Percentiles rank a stretch among this genome's conserved stretches.
Conservation (phyloP, 2,329 filamentous ascomycete species). For the Colletotrichum neosansevieriae region DNA sequence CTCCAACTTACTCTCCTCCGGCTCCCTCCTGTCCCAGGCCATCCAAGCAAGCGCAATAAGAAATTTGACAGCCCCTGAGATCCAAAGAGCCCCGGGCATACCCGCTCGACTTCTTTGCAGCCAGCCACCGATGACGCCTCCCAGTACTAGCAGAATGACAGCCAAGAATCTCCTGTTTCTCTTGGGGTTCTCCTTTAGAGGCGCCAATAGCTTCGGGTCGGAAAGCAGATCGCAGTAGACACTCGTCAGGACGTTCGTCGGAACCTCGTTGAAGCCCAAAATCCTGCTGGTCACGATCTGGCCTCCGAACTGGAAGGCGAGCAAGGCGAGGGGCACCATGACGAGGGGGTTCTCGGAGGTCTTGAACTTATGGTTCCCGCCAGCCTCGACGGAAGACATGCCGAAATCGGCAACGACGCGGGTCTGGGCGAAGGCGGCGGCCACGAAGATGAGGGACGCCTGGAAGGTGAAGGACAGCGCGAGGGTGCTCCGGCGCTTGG, state of each 20-base stretch:
- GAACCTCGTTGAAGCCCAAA: slow-evolving; percentile 65
- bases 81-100: slow-evolving; percentile 58
- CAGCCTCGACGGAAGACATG: slow-evolving; percentile 41
- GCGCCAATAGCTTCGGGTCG: slow-evolving; percentile 60
- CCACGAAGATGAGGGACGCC: slow-evolving; percentile 61
- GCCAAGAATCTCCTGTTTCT: slow-evolving; percentile 60
- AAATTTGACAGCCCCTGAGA: slow-evolving; percentile 59
- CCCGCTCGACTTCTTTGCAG: slow-evolving; percentile 56
- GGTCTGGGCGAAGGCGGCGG: slow-evolving; percentile 64
- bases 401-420: slow-evolving; percentile 59
- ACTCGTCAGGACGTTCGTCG: slow-evolving; percentile 67
- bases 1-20: slow-evolving; percentile 34
- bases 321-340: slow-evolving; percentile 58
- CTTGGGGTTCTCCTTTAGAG: slow-evolving; percentile 57
- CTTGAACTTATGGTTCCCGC: slow-evolving; percentile 33
- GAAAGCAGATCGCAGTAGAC: slow-evolving; percentile 66
- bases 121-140: slow-evolving; percentile 63
- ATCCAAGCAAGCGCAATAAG: slow-evolving; percentile 52
- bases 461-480: slow-evolving; percentile 65
- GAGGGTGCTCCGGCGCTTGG: slow-evolving; percentile 57
- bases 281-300: slow-evolving; percentile 64
- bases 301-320: slow-evolving; percentile 66
- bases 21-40: slow-evolving; percentile 47
- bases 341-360: slow-evolving; percentile 53
- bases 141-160: slow-evolving; percentile 59